Conservation (phyloP, 345 rosid species). For the Aquilaria yunnanensis region DNA sequence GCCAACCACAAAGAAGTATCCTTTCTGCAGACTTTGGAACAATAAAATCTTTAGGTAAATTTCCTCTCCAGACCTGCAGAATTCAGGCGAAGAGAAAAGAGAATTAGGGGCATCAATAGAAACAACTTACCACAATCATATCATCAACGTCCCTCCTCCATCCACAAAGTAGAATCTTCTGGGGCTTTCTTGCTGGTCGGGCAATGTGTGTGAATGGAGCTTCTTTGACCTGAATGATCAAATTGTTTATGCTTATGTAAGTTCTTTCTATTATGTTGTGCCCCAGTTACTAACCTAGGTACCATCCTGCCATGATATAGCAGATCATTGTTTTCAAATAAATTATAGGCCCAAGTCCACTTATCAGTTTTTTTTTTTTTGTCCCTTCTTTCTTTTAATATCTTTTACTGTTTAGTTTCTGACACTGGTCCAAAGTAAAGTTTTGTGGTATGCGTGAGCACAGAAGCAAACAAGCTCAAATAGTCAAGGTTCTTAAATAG, state of each 20-base stretch:
- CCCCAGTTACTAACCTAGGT: conserved; percentile 21
- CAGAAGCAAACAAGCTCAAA: too few relatives aligned
- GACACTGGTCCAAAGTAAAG: background rate
- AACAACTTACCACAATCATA: conserved; percentile 79
- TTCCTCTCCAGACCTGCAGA: conserved; percentile 69
- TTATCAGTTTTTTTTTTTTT: too few relatives aligned
- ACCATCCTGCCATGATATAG: conserved; percentile 21
- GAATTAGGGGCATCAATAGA: conserved; percentile 53
- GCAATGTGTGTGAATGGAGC: conserved; percentile 47
- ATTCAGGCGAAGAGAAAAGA: conserved; percentile 40
- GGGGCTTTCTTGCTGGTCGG: conserved; percentile 62
- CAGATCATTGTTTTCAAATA: conserved; percentile 8
- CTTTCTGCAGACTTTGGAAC: conserved; percentile 50
- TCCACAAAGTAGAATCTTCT: conserved; percentile 85
- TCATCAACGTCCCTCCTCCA: conserved; percentile 89
- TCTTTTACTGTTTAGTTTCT: background rate
- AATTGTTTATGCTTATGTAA: conserved; percentile 37
- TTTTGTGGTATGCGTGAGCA: too few relatives aligned
- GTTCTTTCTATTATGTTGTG: conserved; percentile 23
- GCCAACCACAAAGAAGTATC: conserved; percentile 76
- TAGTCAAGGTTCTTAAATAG: too few relatives aligned
- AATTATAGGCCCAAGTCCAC: conserved; percentile 8
- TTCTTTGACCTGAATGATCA: conserved; percentile 68
- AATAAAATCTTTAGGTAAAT: conserved; percentile 51
- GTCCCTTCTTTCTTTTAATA: conserved; percentile 1